Base-by-base conservation (phyloP, 2,329 filamentous ascomycete genomes). In the Microcera coccophila region DNA sequence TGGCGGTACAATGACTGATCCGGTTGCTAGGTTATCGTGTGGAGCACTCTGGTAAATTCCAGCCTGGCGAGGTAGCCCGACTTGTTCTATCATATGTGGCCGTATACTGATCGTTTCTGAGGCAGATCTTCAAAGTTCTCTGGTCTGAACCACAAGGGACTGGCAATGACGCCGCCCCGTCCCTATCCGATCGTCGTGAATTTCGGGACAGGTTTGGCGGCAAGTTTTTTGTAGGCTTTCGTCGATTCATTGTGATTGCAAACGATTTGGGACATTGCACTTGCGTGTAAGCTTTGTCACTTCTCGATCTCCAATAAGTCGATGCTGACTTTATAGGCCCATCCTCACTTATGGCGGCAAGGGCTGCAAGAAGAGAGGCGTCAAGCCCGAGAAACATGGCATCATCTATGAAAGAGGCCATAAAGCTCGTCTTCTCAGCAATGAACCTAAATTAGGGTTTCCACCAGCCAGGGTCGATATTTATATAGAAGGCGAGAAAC, bases 321-420 rank as follows among this genome's bases (percentile, higher is more conserved):
- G 12, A 5, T 36, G 38, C 52, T 58, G 24, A 57, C 39, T 22
- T 24, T 3, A 4, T 42, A 79, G 77, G 11, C 75, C 76, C 1
- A 79, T 81, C 38, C 61, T 74, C 17, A 79, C 77, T 1, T 81
- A 81, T 47, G 69, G 70, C n/a, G 64, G 65, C 17, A 68, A 71
- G 45, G 78, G 60, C 2, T 81, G 76, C 53, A 69, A 57, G 14
- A 81, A 81, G 57, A 62, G 44, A n/a, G 76, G 76, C 3, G 67
- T 75, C 11, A 76, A 77, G 45, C 62, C 75, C 3, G 58, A 64
- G 8, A 73, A 75, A 42, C 78, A 81, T 47, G 78, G 78, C 26
- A 73, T 80, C 29, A 67, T 79, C 17, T 66, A 72, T 53, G 66
- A 70, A 21, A 44, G 48, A 10, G 58, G 60, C 3, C 50, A 55